Base-by-base conservation (phyloP, 2,329 filamentous ascomycete species). In the Phaeoacremonium minimum region DNA sequence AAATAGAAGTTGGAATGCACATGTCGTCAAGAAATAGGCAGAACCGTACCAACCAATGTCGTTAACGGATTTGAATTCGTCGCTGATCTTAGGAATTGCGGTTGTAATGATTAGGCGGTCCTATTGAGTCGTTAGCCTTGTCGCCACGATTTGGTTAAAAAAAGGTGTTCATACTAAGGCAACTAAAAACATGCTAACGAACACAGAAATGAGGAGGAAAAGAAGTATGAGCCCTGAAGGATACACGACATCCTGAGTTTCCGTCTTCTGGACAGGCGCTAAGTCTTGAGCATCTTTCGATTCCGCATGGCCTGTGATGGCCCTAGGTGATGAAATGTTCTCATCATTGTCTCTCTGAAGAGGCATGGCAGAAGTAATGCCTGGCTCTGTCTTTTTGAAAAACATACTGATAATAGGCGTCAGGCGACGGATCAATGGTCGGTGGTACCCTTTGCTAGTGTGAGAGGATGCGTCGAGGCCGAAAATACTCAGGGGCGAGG, bases 1-100 rank as follows among this genome's bases (percentile, higher is more conserved):
- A 32, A 35, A 35, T 8, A 35, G 13, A 47, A 60, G 13, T 50
- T 57, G 56, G 28, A 55, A 50, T 1, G 55, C 47, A 43, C 48
- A 42, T 32, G 49, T 42, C 33, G 56, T 54, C 43, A 62, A 48
- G 43, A 57, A 40, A 39, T 59, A 57, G 14, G 55, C 56, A 36
- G 53, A 53, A 4, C 58, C 60, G 32, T 67, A 66, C 64, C 64
- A 67, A 30, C 61, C 63, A 13, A 67, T 56, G 36, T 66, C 63
- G 11, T 54, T 49, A 2, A 64, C 47, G 20, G 59, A 50, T 14
- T 60, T 49, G 42, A 60, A 47, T 15, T 52, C 45, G 35, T 50
- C 41, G 7, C 48, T 48, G 30, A 56, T 56, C n/a, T 51, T 50
- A 5, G 55, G 56, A 28, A 56, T 49, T 9, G 57, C 55, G 5